phyloP scores from a whole-genome alignment of 495 filamentous ascomycete species.

The Hypoxylon lenormandii region DNA sequence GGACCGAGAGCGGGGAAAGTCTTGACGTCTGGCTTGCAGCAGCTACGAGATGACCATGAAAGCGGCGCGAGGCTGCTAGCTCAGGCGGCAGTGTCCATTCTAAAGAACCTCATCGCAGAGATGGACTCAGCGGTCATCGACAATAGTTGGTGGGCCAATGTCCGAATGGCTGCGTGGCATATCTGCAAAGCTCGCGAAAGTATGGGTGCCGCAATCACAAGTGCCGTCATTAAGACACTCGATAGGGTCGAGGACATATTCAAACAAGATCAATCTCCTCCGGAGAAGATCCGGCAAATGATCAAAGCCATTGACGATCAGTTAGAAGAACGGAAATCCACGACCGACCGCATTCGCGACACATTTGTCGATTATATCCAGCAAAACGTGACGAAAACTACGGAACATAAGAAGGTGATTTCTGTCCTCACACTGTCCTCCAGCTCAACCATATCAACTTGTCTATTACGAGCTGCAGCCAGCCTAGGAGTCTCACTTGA shows the following conservation, averaged over 20 bases:
- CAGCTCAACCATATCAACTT: constrained; percentile 68
- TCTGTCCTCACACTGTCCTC: constrained; percentile 69
- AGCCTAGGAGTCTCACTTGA: constrained; percentile 55
- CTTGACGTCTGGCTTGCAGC: constrained; percentile 60
- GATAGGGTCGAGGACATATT: constrained; percentile 47
- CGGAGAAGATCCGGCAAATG: constrained; percentile 53
- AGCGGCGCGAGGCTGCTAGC: constrained; percentile 71
- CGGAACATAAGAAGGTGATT: constrained; percentile 47
- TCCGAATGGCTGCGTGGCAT: constrained; percentile 72
- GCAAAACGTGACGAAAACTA: constrained; percentile 25
- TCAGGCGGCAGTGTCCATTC: constrained; percentile 58
- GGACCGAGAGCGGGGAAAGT: constrained; percentile 55
- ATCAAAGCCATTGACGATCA: constrained; percentile 35
- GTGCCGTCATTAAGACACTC: constrained; percentile 62
- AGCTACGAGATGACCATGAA: constrained; percentile 64
- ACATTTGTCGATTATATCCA: constrained; percentile 49
- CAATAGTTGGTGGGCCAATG: constrained; percentile 65
- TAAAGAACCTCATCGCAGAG: constrained; percentile 58
- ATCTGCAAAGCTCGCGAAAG: constrained; percentile 72
- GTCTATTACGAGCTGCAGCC: constrained; percentile 43
- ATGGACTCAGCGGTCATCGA: constrained; percentile 40
- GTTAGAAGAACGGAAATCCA: constrained; percentile 32
- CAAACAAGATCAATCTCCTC: constrained; percentile 39
- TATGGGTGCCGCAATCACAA: constrained; percentile 71
- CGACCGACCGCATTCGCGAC: constrained; percentile 52